A percentile compares a stretch with the other conserved stretches of the same genome.
These are phyloP conservation scores for Aureobasidium sp. DNA, from an alignment of 2,329 filamentous ascomycete species.

Conservation along the genomic window DNA sequence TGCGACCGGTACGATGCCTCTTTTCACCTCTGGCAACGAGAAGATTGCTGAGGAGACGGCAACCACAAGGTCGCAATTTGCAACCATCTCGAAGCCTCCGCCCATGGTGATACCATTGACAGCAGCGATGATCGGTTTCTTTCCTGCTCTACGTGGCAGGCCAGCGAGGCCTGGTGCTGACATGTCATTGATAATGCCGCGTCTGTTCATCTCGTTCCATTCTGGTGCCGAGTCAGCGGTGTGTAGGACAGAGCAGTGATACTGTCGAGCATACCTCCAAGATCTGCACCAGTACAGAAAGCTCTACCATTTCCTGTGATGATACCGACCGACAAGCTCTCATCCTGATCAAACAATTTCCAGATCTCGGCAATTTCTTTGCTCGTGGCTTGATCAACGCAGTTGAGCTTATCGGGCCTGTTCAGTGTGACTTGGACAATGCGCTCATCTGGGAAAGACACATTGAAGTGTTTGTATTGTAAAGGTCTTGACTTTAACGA, in stretches of 20 bases:
- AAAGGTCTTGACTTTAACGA: background rate
- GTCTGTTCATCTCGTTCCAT: constrained; percentile 24
- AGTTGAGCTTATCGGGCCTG: constrained; percentile 17
- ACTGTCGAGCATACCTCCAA: constrained; percentile 40
- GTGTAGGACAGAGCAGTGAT: background rate
- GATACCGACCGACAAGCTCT: constrained; percentile 29
- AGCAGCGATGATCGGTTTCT: constrained; percentile 55
- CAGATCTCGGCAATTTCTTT: constrained; percentile 45
- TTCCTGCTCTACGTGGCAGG: constrained; percentile 49
- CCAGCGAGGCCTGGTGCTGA: constrained; percentile 46
- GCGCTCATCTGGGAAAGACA: constrained; percentile 41
- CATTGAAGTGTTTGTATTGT: constrained; percentile 19
- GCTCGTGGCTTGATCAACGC: constrained; percentile 29
- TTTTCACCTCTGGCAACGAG: constrained; percentile 47
- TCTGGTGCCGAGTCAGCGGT: constrained; percentile 16
- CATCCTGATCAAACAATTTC: constrained; percentile 46
- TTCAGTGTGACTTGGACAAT: constrained; percentile 46
- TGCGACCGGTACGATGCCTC: constrained; percentile 48
- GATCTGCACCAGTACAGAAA: constrained; percentile 50
- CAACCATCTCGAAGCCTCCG: constrained; percentile 51
- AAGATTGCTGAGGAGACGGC: constrained; percentile 47
- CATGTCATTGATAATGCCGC: constrained; percentile 23
- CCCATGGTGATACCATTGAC: constrained; percentile 53
- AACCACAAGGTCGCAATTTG: constrained; percentile 51
- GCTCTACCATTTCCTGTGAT: constrained; percentile 48